phyloP scores from a whole-genome alignment of 2,329 filamentous ascomycete species.

The Aspergillus fijiensis region DNA sequence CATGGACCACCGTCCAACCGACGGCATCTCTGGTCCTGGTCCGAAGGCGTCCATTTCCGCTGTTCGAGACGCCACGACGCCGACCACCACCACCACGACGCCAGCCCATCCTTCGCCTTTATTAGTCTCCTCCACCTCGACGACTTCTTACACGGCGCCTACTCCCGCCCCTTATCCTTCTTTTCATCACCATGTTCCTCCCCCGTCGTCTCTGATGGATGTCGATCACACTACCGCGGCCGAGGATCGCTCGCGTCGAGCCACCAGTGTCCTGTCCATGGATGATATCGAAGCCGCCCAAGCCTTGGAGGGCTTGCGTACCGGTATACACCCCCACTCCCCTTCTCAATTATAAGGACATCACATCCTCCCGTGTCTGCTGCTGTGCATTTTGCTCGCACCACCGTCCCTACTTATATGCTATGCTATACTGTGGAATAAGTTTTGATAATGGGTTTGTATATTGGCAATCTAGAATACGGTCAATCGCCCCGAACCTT shows the following conservation, averaged over 20 bases:
- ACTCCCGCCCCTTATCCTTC: constrained; percentile 16
- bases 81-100: constrained; percentile 5
- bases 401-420: constrained; percentile 18
- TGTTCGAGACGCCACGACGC: constrained; percentile 16
- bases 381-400: not conserved
- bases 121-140: constrained; percentile 16
- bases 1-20: constrained; percentile 24
- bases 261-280: constrained; percentile 49
- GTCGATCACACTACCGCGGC: constrained; percentile 35
- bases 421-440: not conserved
- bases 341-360: not conserved
- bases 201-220: constrained; percentile 36
- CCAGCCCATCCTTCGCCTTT: constrained; percentile 11
- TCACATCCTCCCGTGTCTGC: not conserved
- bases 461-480: constrained; percentile 52
- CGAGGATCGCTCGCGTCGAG: constrained; percentile 45
- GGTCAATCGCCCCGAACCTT: constrained; percentile 60
- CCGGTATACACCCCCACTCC: constrained; percentile 52
- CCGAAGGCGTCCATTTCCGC: constrained; percentile 18
- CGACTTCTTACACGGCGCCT: constrained; percentile 15
- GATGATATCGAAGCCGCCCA: constrained; percentile 64
- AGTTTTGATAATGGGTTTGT: not conserved
- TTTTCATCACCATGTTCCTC: constrained; percentile 27
- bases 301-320: constrained; percentile 70
- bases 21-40: constrained; percentile 11